These are phyloP conservation scores for Apiospora aurea DNA, from an alignment of 2,329 filamentous ascomycete genomes.

Conservation along the genomic window DNA sequence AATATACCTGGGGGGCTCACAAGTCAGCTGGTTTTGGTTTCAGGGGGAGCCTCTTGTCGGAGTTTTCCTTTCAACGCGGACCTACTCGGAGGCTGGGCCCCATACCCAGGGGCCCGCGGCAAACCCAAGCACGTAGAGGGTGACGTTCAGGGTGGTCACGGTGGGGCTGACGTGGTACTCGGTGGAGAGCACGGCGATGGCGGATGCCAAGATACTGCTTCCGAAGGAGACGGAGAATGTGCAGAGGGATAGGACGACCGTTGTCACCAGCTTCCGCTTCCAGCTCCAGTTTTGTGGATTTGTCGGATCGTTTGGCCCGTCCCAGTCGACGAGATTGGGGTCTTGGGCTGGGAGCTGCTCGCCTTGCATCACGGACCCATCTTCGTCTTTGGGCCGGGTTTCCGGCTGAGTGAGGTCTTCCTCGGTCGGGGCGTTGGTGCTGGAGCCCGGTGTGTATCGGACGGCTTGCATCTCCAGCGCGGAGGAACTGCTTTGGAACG, in stretches of 20 bases:
- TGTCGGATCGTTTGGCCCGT: constrained; percentile 32
- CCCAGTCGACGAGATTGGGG: constrained; percentile 29
- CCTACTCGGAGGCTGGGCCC: constrained; percentile 60
- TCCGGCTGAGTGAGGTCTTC: background rate
- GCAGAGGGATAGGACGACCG: constrained; percentile 29
- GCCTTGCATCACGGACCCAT: background rate
- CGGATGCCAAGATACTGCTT: constrained; percentile 32
- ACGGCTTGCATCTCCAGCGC: background rate
- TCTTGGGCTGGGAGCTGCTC: background rate
- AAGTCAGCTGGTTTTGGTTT: background rate
- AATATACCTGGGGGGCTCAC: constrained; percentile 27
- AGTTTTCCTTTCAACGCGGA: background rate
- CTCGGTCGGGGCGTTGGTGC: background rate
- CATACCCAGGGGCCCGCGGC: constrained; percentile 57
- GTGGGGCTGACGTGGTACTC: constrained; percentile 31
- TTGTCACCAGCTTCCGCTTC: constrained; percentile 29
- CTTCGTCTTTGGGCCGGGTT: background rate
- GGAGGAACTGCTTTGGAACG: background rate
- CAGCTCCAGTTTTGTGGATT: constrained; percentile 31
- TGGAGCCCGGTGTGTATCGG: background rate
- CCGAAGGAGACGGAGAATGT: constrained; percentile 32
- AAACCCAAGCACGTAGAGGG: constrained; percentile 60
- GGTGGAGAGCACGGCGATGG: constrained; percentile 27
- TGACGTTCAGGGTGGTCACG: constrained; percentile 51
- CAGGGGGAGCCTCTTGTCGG: background rate